Base-by-base conservation (phyloP, 73 alveolate genomes). In the Paramecium bursaria region DNA sequence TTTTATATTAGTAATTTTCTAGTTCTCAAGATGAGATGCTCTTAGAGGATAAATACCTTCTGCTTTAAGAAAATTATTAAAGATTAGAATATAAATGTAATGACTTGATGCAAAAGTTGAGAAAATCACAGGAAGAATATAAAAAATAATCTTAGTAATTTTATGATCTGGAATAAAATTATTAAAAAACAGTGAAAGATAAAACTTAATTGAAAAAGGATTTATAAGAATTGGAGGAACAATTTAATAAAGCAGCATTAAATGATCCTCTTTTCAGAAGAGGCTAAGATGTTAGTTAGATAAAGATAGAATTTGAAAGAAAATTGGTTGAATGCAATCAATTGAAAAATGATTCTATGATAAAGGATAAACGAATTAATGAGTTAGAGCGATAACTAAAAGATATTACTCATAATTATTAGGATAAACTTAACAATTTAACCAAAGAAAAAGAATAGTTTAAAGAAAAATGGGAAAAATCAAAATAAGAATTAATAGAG, bases 191-290 rank as follows among this genome's bases (percentile, higher is more conserved):
- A 10, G 33, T 67, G n/a, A 67, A 67, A 42, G 82, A 67, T 11
- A 67, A 67, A 11, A 67, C 82, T 15, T 42, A 67, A 67, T 0
- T 67, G 19, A 67, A 67, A 11, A 67, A 67, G 17, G 13, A 67
- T 39, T 67, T 67, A 19, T 9, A 44, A 10, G 26, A 42, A 5
- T 67, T 67, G 27, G 82, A 67, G 44, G 82, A 67, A 67, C 35
- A 67, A 67, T 67, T 67, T 17, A 67, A 67, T 42, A 67, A 67
- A 30, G 82, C 82, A 9, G 33, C 33, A 67, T 67, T 67, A 3
- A 67, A 67, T 67, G 82, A 67, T 42, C 82, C 82, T 3, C 44
- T 39, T 17, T 67, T 67, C 44, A 67, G 55, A 17, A 67, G 82
- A 42, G 82, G 82, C 0, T 67, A 67, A 17, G 82, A 67, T 67